Percentiles rank a stretch among this genome's conserved stretches.
Conservation (phyloP, 495 filamentous ascomycete genomes). For the Glutinoglossum americanum region DNA sequence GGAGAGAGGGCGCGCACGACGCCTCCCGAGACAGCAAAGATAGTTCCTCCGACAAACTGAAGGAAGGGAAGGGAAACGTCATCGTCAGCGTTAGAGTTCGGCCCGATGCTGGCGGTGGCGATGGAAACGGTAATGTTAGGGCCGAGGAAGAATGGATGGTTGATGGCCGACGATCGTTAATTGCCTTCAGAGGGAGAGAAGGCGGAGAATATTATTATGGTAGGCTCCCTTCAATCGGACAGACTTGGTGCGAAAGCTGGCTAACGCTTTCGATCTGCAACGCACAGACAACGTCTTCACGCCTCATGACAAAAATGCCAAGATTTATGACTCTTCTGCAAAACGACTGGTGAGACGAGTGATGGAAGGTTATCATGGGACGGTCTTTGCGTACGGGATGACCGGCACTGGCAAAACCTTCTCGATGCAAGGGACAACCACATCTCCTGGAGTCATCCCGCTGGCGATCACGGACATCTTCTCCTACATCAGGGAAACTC, state of each 20-base stretch:
- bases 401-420: conserved; percentile 97
- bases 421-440: conserved; percentile 96
- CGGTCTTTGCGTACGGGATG: conserved; percentile 98
- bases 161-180: conserved; percentile 59
- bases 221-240: conserved; percentile 19
- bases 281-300: conserved; percentile 80
- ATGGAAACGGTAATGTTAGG: conserved; percentile 25
- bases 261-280: not conserved
- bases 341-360: conserved; percentile 88
- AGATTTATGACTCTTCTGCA: conserved; percentile 80
- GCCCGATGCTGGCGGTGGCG: conserved; percentile 46
- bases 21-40: not conserved
- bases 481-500: conserved; percentile 94
- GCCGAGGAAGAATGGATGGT: conserved; percentile 79
- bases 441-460: conserved; percentile 91
- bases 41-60: conserved; percentile 16
- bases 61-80: conserved; percentile 80
- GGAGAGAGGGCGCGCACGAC: not conserved
- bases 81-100: conserved; percentile 86
- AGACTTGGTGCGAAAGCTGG: not conserved
- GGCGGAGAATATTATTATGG: conserved; percentile 86
- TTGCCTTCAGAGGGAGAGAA: conserved; percentile 71
- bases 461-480: conserved; percentile 97
- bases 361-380: conserved; percentile 98
- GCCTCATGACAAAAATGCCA: conserved; percentile 74